Evolutionary conservation across 805 yeast genomes (phyloP).

Genomic region (Ogataea kodamae): DNA sequence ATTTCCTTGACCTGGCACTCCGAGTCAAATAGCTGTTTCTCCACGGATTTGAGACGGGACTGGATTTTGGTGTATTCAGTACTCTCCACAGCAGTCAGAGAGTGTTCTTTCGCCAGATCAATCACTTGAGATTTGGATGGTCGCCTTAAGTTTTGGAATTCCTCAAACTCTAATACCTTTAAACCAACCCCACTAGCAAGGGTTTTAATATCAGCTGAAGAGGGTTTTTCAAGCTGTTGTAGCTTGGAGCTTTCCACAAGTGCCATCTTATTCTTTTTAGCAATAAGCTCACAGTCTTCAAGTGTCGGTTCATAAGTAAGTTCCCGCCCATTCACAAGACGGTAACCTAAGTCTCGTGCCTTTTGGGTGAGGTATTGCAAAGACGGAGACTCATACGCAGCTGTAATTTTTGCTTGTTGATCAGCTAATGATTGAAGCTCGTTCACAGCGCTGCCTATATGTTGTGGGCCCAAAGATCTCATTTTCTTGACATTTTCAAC

Average conservation of each 20-base stretch:
- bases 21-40: background rate
- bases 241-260: slow-evolving; percentile 18
- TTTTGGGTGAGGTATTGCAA: slow-evolving; percentile 27
- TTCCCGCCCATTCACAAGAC: slow-evolving; percentile 9
- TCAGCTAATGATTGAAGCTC: slow-evolving; percentile 22
- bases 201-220: slow-evolving; percentile 31
- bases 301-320: slow-evolving; percentile 5
- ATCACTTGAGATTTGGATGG: slow-evolving; percentile 17
- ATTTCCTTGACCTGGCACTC: slow-evolving; percentile 1
- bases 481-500: slow-evolving; percentile 11
- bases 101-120: slow-evolving; percentile 10
- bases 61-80: slow-evolving; percentile 3
- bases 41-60: slow-evolving; percentile 1
- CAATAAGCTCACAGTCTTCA: slow-evolving; percentile 8
- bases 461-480: slow-evolving; percentile 18
- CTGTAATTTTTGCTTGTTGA: slow-evolving; percentile 17
- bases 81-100: slow-evolving; percentile 7
- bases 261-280: slow-evolving; percentile 11
- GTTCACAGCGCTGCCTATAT: slow-evolving; percentile 28
- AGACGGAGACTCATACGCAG: slow-evolving; percentile 25
- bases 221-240: slow-evolving; percentile 13
- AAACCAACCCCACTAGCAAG: slow-evolving; percentile 30
- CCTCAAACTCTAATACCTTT: slow-evolving; percentile 17
- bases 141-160: slow-evolving; percentile 13
- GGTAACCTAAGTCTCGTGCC: slow-evolving; percentile 19